Base-by-base conservation (phyloP, 2,329 filamentous ascomycete species). In the Xylaria sp. region DNA sequence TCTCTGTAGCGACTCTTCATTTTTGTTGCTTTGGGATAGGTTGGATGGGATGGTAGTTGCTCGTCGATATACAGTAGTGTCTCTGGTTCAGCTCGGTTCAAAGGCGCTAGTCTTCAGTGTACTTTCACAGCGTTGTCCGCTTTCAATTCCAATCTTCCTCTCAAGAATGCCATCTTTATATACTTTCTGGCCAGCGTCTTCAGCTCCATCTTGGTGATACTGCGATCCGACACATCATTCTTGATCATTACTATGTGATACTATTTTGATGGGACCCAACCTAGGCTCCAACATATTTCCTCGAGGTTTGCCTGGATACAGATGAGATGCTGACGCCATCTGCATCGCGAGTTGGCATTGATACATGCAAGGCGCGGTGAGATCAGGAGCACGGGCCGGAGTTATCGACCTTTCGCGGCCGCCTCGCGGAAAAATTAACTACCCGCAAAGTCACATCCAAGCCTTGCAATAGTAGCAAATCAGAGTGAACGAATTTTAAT, bases 1-100 rank as follows among this genome's bases (percentile, higher is more conserved):
- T n/a, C 18, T 60, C 28, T 43, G 48, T 67, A 67, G 12, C 67
- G 67, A 18, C 59, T 51, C 12, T 69, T 58, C 67, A 69, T 69
- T 56, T 51, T 23, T 56, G 23, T 15, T 10, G 13, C 41, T 13
- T 7, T n/a, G 1, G 36, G 13, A 25, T n/a, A 43, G 2, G 3
- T 12, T 28, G 41, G 28, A n/a, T 36, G 33, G 13, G 23, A 13
- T 7, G 10, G 9, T 51, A 1, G 7, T 55, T 49, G 15, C 64
- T 43, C 4, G 55, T 36, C n/a, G 3, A 18, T 46, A 28, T 64
- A 56, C 55, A 41, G 7, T 56, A 41, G 13, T 60, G 2, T 43
- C 23, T 25, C 54, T 2, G 20, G 43, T 48, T 13, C 64, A 31
- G 23, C 18, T 51, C n/a, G 15, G 48, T 59, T 51, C 13, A 18